phyloP scores from a whole-genome alignment of 1,284 basidiomycete species.

The Fistulinella cinereoalba region DNA sequence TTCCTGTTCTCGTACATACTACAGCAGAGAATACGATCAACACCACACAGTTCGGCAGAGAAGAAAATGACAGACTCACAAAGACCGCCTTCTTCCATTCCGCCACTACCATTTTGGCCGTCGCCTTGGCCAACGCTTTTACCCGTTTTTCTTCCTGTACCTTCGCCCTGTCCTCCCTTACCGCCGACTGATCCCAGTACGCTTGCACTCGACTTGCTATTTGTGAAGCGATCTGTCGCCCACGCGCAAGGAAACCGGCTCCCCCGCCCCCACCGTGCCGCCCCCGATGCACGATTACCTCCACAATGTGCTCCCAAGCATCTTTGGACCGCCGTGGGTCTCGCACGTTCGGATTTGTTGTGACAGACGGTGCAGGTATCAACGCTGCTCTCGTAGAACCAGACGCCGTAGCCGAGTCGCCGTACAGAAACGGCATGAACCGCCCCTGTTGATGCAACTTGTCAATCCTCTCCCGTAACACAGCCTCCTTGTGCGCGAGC shows the following conservation, averaged over 20 bases:
- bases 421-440: conserved; percentile 27
- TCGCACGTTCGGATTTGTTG: conserved; percentile 15
- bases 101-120: conserved; percentile 65
- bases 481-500: conserved; percentile 49
- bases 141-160: conserved; percentile 68
- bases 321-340: conserved; percentile 42
- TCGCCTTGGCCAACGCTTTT: conserved; percentile 67
- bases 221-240: conserved; percentile 49
- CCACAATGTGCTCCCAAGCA: conserved; percentile 55
- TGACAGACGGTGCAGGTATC: conserved; percentile 6
- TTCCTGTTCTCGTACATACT: conserved; percentile 34
- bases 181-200: conserved; percentile 76
- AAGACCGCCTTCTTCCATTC: conserved; percentile 92
- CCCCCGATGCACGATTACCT: conserved; percentile 39
- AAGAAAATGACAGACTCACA: conserved; percentile 47
- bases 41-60: background rate
- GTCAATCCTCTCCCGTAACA: conserved; percentile 52
- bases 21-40: background rate
- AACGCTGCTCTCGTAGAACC: conserved; percentile 7
- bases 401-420: conserved; percentile 21
- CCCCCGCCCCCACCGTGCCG: conserved; percentile 35
- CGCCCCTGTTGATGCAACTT: conserved; percentile 41
- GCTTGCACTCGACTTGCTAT: conserved; percentile 68
- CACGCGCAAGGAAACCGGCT: conserved; percentile 37
- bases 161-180: conserved; percentile 62